A percentile compares a stretch with the other conserved stretches of the same genome.
Conservation (phyloP, 768 basidiomycete species). For the Leucocoprinus leucothites region DNA sequence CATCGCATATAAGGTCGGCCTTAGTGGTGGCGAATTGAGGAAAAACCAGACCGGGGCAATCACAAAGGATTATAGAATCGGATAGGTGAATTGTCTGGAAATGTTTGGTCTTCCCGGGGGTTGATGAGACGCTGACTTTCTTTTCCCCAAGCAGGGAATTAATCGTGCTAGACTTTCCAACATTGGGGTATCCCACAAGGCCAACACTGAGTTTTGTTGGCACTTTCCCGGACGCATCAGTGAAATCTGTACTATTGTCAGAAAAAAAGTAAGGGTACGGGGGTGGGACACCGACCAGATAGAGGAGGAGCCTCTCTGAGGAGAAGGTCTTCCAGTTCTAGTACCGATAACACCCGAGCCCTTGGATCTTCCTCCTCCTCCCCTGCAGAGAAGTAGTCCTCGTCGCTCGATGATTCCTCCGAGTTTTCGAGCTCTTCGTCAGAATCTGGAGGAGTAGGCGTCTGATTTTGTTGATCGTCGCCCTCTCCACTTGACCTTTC, state of each 20-base stretch:
- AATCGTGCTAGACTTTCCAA: constrained; percentile 97
- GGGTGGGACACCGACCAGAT: constrained; percentile 41
- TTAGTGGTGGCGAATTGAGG: constrained; percentile 98
- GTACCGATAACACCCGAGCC: constrained; percentile 76
- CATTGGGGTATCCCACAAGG: constrained; percentile 97
- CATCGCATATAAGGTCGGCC: constrained; percentile 94
- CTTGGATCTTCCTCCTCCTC: constrained; percentile 62
- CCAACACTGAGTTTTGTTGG: constrained; percentile 75
- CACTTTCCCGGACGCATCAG: constrained; percentile 49
- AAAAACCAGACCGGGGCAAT: constrained; percentile 97
- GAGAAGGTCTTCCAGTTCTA: constrained; percentile 87
- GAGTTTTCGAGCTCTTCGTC: constrained; percentile 18
- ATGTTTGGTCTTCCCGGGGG: constrained; percentile 98
- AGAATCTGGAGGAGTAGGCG: constrained; percentile 17
- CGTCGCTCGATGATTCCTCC: constrained; percentile 35
- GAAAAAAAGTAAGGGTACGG: neutral
- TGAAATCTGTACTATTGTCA: constrained; percentile 47
- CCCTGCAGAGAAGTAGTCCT: constrained; percentile 46
- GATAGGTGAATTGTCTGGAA: constrained; percentile 98
- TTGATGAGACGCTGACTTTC: constrained; percentile 97
- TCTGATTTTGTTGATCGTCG: constrained; percentile 18
- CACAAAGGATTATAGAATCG: constrained; percentile 81
- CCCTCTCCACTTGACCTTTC: constrained; percentile 19
- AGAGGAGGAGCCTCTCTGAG: constrained; percentile 66
- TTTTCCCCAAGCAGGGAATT: constrained; percentile 95